These are phyloP conservation scores for Aureobasidium sp. DNA, from an alignment of 2,329 filamentous ascomycete genomes.

Conservation along the genomic window DNA sequence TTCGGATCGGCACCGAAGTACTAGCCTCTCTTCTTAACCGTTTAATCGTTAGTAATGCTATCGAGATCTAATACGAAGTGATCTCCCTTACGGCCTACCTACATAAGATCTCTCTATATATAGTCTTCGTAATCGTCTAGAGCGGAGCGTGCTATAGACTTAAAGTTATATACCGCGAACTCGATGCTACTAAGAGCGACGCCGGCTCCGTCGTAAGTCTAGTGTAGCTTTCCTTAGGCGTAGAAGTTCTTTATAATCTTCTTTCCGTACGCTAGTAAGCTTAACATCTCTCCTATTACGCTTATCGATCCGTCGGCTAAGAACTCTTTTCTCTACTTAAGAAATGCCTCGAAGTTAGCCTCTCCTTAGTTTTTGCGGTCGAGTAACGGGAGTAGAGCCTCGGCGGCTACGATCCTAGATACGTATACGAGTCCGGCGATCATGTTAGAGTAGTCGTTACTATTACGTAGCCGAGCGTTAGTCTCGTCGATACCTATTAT, in stretches of 20 bases:
- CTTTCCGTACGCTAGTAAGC: slow-evolving; percentile 21
- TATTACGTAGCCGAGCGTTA: slow-evolving; percentile 1
- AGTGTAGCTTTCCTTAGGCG: slow-evolving; percentile 18
- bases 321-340: slow-evolving; percentile 16
- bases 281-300: slow-evolving; percentile 20
- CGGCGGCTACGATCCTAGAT: slow-evolving; percentile 16
- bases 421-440: not conserved
- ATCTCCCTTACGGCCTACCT: not conserved
- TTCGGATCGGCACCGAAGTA: slow-evolving; percentile 17
- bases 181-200: slow-evolving; percentile 17
- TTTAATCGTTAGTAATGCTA: slow-evolving; percentile 18
- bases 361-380: slow-evolving; percentile 16
- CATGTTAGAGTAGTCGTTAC: slow-evolving; percentile 7
- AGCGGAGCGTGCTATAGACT: slow-evolving; percentile 15
- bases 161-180: slow-evolving; percentile 18
- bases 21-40: slow-evolving; percentile 17
- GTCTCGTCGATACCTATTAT: slow-evolving; percentile 16
- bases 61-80: slow-evolving; percentile 15
- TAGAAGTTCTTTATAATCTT: slow-evolving; percentile 16
- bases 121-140: not conserved
- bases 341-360: slow-evolving; percentile 18
- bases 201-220: slow-evolving; percentile 17
- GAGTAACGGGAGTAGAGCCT: slow-evolving; percentile 18
- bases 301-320: slow-evolving; percentile 20
- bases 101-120: not conserved